Evolutionary conservation across 352 stramenopile species (phyloP), one percentile per base, ranked within the genome.

Genomic region (Blastocystis sp.): DNA sequence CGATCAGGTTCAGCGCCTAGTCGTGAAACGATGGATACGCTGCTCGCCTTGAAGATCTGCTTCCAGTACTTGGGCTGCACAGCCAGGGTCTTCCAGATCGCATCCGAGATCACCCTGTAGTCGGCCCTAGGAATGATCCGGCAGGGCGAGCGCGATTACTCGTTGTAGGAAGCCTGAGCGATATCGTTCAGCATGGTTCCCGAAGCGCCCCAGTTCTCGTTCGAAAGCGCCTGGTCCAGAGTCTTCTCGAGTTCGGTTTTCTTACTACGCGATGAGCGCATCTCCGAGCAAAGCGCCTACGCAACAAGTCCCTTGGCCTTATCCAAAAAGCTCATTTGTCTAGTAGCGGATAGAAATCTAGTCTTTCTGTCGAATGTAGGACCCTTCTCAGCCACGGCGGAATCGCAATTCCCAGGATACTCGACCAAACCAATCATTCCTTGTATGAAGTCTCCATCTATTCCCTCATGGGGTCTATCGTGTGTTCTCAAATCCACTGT

Each of bases 61-160:
- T 95, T 94, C 96, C 96, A 99, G 86, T 96, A 93, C 23, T 93
- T 92, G 28, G 90, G 94, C 89, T 92, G 93, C 65, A 89, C 94
- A 90, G 94, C 95, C 89, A 93, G 93, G 2, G 93, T 92, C 90
- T 98, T 95, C 95, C 95, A 98, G 89, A 98, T 97, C 78, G 98
- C 93, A 76, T 91, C 92, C 92, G 95, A 96, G 74, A 97, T 91
- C 62, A 95, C 91, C 62, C 91, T 92, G 89, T 95, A 97, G 14
- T 93, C 94, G 70, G 95, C 93, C 89, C 92, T 95, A 90, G 17
- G 89, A 61, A 59, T 79, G 19, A 7, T 19, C 9, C 41, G 21
- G 0, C 65, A 45, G 38, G 62, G 62, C 74, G 77, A 52, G 89
- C 38, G 21, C 11, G 40, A 9, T 41, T 38, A 28, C 88, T 14